These are phyloP conservation scores for Fusarium sp. DNA, from an alignment of 2,329 filamentous ascomycete genomes.

Conservation along the genomic window DNA sequence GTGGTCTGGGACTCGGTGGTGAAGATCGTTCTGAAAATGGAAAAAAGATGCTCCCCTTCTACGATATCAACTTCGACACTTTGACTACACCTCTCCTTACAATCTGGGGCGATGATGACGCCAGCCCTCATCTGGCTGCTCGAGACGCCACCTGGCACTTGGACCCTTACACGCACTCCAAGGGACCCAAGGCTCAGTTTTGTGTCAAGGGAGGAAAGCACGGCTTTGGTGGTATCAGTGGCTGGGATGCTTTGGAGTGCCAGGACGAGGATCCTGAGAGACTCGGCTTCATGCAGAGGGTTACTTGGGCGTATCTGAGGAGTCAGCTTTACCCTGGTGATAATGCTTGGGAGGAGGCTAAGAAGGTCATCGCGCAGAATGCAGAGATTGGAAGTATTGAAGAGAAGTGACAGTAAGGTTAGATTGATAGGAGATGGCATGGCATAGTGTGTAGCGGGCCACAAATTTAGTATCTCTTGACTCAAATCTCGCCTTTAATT, in stretches of 20 bases:
- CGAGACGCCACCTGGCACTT: slow-evolving; percentile 48
- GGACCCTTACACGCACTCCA: slow-evolving; percentile 41
- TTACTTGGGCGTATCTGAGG: slow-evolving; percentile 47
- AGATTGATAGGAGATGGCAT: no score
- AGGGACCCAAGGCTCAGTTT: slow-evolving; percentile 42
- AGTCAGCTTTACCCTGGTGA: slow-evolving; percentile 43
- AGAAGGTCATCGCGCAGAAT: slow-evolving; percentile 28
- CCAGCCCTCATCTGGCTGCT: slow-evolving; percentile 38
- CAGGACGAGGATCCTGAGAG: slow-evolving; percentile 47
- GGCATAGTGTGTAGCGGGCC: no score
- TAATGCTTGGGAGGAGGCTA: slow-evolving; percentile 40
- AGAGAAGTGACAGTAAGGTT: slow-evolving; percentile 14
- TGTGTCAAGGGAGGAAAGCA: slow-evolving; percentile 45
- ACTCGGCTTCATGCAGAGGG: slow-evolving; percentile 42
- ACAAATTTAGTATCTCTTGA: no score
- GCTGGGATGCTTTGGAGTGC: slow-evolving; percentile 49
- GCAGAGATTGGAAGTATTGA: slow-evolving; percentile 41
- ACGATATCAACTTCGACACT: slow-evolving; percentile 36
- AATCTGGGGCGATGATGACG: slow-evolving; percentile 47
- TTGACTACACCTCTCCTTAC: slow-evolving; percentile 44
- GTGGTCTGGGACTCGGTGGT: slow-evolving; percentile 38
- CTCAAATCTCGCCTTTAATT: no score
- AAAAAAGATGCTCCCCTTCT: slow-evolving; percentile 38
- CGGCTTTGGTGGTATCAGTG: slow-evolving; percentile 48
- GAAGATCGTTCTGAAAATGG: slow-evolving; percentile 32